phyloP scores from a whole-genome alignment of 2,329 filamentous ascomycete species.

The Stagonosporopsis rhizophila region DNA sequence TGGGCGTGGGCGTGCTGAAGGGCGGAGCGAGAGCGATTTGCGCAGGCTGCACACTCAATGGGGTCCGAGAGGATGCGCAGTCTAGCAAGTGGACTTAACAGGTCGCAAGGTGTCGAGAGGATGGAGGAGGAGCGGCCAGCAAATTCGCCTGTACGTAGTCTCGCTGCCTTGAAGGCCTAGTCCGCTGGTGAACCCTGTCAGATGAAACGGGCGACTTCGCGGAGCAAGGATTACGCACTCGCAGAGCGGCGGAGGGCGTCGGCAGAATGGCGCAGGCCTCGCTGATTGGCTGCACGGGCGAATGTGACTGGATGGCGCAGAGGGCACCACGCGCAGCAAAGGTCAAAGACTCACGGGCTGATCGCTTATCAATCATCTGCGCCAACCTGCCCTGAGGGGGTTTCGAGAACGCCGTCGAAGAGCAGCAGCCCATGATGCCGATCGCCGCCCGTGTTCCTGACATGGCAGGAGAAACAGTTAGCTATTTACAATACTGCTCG shows the following conservation, averaged over 20 bases:
- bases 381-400: constrained; percentile 23
- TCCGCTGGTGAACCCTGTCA: constrained; percentile 19
- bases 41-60: constrained; percentile 19
- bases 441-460: constrained; percentile 28
- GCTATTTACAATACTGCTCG: background rate
- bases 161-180: constrained; percentile 16
- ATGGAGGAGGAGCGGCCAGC: constrained; percentile 23
- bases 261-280: constrained; percentile 13
- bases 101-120: constrained; percentile 14
- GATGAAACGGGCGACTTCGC: constrained; percentile 26
- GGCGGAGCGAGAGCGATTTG: constrained; percentile 7
- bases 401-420: constrained; percentile 33
- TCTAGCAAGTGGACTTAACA: background rate
- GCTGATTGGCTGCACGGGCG: constrained; percentile 22
- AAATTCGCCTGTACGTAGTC: constrained; percentile 22
- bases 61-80: constrained; percentile 5
- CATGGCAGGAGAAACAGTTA: constrained; percentile 13
- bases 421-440: constrained; percentile 16
- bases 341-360: constrained; percentile 15
- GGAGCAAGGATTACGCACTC: constrained; percentile 24
- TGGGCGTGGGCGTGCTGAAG: constrained; percentile 1
- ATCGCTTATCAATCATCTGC: constrained; percentile 31
- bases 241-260: constrained; percentile 22
- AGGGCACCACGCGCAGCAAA: constrained; percentile 30
- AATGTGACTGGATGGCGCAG: constrained; percentile 17